Evolutionary conservation across 2,329 filamentous ascomycete genomes (phyloP).

Genomic region (Zymoseptoria crescenta): DNA sequence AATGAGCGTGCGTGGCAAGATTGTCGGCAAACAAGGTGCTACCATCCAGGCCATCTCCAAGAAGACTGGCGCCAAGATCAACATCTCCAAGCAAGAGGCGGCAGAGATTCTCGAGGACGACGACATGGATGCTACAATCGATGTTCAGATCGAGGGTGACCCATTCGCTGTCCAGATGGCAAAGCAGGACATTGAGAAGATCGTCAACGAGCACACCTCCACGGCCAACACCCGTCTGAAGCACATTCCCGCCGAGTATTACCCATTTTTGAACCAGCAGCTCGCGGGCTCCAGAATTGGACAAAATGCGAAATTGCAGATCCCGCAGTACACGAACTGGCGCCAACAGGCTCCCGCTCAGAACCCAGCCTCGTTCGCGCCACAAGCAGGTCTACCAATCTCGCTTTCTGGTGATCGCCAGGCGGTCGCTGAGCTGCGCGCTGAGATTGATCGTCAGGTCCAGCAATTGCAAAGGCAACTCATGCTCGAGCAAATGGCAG

Average conservation of each 20-base stretch:
- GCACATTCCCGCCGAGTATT: constrained; percentile 83
- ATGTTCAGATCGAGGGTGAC: constrained; percentile 86
- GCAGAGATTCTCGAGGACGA: constrained; percentile 52
- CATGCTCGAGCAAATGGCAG: constrained; percentile 67
- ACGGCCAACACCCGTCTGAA: constrained; percentile 75
- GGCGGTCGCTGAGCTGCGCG: constrained; percentile 70
- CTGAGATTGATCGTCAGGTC: constrained; percentile 71
- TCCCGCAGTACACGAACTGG: constrained; percentile 76
- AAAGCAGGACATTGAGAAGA: constrained; percentile 73
- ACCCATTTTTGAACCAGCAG: constrained; percentile 78
- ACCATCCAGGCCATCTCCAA: constrained; percentile 87
- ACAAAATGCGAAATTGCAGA: constrained; percentile 69
- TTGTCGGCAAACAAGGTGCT: constrained; percentile 86
- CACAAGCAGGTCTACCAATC: constrained; percentile 70
- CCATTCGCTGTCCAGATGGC: constrained; percentile 79
- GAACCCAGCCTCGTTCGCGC: constrained; percentile 58
- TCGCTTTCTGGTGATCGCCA: constrained; percentile 76
- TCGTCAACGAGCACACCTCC: constrained; percentile 77
- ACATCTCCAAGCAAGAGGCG: constrained; percentile 75
- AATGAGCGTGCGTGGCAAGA: constrained; percentile 72
- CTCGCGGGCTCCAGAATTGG: constrained; percentile 61
- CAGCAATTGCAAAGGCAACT: constrained; percentile 69
- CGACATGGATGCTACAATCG: constrained; percentile 69
- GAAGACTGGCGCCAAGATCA: constrained; percentile 81
- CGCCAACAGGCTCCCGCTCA: constrained; percentile 58